phyloP scores from a whole-genome alignment of 1,284 basidiomycete species.

The Trametes sp. region DNA sequence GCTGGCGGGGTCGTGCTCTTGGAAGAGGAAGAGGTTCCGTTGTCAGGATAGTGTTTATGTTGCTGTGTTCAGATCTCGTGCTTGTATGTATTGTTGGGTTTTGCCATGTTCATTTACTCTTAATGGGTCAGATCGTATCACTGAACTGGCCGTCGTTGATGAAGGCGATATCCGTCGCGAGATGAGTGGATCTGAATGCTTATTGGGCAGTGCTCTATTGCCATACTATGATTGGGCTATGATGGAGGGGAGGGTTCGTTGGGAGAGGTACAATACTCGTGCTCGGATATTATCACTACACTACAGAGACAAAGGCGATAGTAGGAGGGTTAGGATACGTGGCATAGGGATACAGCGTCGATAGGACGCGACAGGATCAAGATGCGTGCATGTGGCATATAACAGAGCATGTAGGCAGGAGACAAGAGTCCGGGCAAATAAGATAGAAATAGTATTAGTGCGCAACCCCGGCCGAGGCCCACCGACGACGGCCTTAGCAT shows the following conservation, averaged over 20 bases:
- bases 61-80: background rate
- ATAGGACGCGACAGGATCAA: conserved; percentile 8
- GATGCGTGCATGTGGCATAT: conserved; percentile 4
- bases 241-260: background rate
- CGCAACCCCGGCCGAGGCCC: background rate
- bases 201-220: background rate
- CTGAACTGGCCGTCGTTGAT: background rate
- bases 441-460: conserved; percentile 21
- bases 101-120: background rate
- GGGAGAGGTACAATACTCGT: background rate
- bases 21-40: conserved; percentile 30
- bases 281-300: conserved; percentile 2
- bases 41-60: conserved; percentile 8
- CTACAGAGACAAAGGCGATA: background rate
- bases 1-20: conserved; percentile 26
- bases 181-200: background rate
- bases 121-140: background rate
- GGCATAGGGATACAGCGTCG: conserved; percentile 7
- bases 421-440: conserved; percentile 12
- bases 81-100: background rate
- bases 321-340: background rate
- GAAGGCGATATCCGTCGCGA: background rate
- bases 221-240: background rate
- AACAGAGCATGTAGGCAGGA: conserved; percentile 2
- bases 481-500: conserved; percentile 18